These are phyloP conservation scores for Starmerella sp. DNA, from an alignment of 805 yeast species.

Conservation along the genomic window DNA sequence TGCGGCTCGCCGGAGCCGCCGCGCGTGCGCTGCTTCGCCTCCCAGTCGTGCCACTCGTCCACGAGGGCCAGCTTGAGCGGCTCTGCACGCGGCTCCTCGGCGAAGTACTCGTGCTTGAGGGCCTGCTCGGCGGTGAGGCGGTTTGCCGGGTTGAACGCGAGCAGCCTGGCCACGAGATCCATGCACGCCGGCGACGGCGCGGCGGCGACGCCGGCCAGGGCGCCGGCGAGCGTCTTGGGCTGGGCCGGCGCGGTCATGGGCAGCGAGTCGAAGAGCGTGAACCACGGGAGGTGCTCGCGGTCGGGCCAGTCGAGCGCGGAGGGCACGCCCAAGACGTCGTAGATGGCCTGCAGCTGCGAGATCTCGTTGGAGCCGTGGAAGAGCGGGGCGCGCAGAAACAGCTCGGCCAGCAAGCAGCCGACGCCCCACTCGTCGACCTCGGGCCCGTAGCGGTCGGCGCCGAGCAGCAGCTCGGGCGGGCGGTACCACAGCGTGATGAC, in stretches of 20 bases:
- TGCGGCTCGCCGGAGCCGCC: not conserved
- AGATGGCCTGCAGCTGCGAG: slow-evolving; percentile 66
- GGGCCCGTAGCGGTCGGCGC: slow-evolving; percentile 79
- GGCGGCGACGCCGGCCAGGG: slow-evolving; percentile 21
- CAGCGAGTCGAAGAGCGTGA: slow-evolving; percentile 50
- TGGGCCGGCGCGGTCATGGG: slow-evolving; percentile 32
- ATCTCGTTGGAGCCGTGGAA: slow-evolving; percentile 87
- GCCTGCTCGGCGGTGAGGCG: slow-evolving; percentile 65
- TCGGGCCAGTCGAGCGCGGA: slow-evolving; percentile 62
- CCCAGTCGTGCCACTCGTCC: slow-evolving; percentile 95
- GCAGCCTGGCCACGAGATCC: slow-evolving; percentile 52
- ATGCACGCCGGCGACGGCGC: slow-evolving; percentile 40
- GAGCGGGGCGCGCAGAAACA: slow-evolving; percentile 60
- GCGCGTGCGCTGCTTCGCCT: slow-evolving; percentile 62
- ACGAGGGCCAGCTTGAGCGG: slow-evolving; percentile 48
- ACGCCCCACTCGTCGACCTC: slow-evolving; percentile 97
- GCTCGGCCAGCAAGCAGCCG: slow-evolving; percentile 79
- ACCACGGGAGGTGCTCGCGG: slow-evolving; percentile 80
- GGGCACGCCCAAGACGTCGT: slow-evolving; percentile 82
- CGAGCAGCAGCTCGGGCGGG: slow-evolving; percentile 86
- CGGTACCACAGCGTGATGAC: slow-evolving; percentile 96
- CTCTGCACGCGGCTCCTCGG: slow-evolving; percentile 53
- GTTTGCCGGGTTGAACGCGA: slow-evolving; percentile 55
- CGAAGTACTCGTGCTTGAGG: slow-evolving; percentile 58
- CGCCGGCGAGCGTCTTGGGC: slow-evolving; percentile 16